Percentiles rank a stretch among this genome's conserved stretches.
phyloP scores from a whole-genome alignment of 2,329 filamentous ascomycete species.

The Diaporthe sp. region DNA sequence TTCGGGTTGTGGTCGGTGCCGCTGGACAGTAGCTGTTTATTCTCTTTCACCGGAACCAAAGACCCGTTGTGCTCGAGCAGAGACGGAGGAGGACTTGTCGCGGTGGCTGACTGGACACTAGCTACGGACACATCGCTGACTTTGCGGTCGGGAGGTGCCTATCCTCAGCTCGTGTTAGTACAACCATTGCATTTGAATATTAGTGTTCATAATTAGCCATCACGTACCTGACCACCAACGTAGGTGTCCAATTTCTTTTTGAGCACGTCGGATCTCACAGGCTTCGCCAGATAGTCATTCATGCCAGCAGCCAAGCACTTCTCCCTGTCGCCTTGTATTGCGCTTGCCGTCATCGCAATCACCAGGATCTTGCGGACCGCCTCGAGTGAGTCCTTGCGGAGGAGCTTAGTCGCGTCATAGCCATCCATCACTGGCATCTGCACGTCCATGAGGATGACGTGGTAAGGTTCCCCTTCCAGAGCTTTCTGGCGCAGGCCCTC shows the following conservation, averaged over 20 bases:
- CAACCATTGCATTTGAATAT: not conserved
- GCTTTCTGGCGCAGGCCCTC: slow-evolving; percentile 85
- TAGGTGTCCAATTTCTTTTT: slow-evolving; percentile 83
- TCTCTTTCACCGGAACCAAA: slow-evolving; percentile 45
- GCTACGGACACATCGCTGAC: slow-evolving; percentile 38
- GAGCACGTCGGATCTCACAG: slow-evolving; percentile 89
- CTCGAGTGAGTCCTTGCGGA: slow-evolving; percentile 82
- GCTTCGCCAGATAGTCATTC: slow-evolving; percentile 98
- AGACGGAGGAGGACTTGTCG: slow-evolving; percentile 45
- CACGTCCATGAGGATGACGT: slow-evolving; percentile 94
- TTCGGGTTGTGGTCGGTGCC: not conserved
- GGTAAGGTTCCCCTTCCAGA: slow-evolving; percentile 81
- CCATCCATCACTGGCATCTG: slow-evolving; percentile 96
- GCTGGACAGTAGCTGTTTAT: slow-evolving; percentile 43
- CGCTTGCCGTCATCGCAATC: slow-evolving; percentile 96
- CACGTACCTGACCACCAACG: slow-evolving; percentile 55
- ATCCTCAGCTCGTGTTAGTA: not conserved
- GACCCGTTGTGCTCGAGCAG: slow-evolving; percentile 43
- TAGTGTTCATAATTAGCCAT: too few species aligned
- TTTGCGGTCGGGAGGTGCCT: slow-evolving; percentile 41
- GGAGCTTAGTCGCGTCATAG: slow-evolving; percentile 88
- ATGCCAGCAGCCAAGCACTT: slow-evolving; percentile 97
- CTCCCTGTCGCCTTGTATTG: slow-evolving; percentile 93
- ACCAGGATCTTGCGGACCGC: slow-evolving; percentile 87
- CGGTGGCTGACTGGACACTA: slow-evolving; percentile 38